These are phyloP conservation scores for Oryza punctata DNA, from an alignment of 176 grass and related monocot species.

Conservation along the genomic window DNA sequence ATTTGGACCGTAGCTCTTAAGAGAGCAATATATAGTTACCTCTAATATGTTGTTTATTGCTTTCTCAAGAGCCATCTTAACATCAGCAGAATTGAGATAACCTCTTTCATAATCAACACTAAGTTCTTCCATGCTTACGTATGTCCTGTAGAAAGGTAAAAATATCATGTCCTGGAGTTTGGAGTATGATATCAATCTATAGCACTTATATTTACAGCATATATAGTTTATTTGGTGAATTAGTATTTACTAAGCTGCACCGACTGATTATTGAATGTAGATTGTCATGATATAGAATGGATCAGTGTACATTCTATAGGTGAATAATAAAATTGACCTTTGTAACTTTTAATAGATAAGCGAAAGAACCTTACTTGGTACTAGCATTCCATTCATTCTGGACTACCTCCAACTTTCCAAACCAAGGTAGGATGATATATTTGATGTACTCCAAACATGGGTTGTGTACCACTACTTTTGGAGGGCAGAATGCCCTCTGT, in stretches of 20 bases:
- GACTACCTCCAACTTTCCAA: constrained; percentile 53
- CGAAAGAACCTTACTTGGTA: constrained; percentile 17
- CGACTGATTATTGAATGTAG: not conserved
- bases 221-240: not conserved
- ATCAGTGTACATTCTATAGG: not conserved
- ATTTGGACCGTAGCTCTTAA: not conserved
- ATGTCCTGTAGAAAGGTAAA: constrained; percentile 39
- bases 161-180: not conserved
- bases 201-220: not conserved
- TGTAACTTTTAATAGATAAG: not conserved
- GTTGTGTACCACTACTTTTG: constrained; percentile 43
- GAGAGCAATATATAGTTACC: not conserved
- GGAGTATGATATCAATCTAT: not conserved
- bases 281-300: not conserved
- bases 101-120: constrained; percentile 53
- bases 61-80: constrained; percentile 57
- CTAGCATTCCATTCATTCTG: constrained; percentile 23
- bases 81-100: constrained; percentile 49
- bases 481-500: not conserved
- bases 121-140: constrained; percentile 55
- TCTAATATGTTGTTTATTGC: constrained; percentile 48
- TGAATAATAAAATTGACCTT: not conserved
- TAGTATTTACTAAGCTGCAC: not conserved
- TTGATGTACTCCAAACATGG: constrained; percentile 61
- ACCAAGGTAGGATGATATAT: constrained; percentile 56